These are phyloP conservation scores for Elaeis guineensis DNA, from an alignment of 176 grass and related monocot species.

Conservation along the genomic window DNA sequence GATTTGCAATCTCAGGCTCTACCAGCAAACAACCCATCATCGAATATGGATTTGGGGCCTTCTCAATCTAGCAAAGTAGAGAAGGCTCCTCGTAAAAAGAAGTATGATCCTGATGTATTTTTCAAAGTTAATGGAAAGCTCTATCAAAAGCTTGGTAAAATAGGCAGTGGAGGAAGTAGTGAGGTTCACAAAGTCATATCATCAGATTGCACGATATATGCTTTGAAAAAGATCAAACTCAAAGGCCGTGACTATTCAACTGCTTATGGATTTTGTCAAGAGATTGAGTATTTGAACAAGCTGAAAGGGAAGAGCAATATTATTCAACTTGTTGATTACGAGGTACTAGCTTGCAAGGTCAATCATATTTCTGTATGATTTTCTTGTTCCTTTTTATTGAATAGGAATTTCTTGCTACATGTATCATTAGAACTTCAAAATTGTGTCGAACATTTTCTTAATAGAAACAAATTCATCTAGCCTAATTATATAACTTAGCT, in stretches of 20 bases:
- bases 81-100: conserved; percentile 55
- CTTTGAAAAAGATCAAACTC: conserved; percentile 95
- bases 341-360: conserved; percentile 36
- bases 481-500: too few species aligned
- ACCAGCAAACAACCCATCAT: conserved; percentile 33
- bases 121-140: conserved; percentile 90
- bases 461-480: too few species aligned
- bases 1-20: conserved; percentile 32
- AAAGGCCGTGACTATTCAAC: conserved; percentile 89
- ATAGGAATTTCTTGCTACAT: too few species aligned
- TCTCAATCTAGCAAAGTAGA: conserved; percentile 38
- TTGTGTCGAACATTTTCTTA: too few species aligned
- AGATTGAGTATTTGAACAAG: conserved; percentile 84
- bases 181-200: conserved; percentile 98
- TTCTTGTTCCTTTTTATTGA: too few species aligned
- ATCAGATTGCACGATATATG: conserved; percentile 65
- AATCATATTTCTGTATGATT: too few species aligned
- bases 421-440: too few species aligned
- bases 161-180: conserved; percentile 95
- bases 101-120: conserved; percentile 71
- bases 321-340: conserved; percentile 91
- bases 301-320: conserved; percentile 89
- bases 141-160: conserved; percentile 97
- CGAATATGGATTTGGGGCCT: conserved; percentile 30
- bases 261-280: conserved; percentile 84